Base-by-base conservation (phyloP, 1,284 basidiomycete genomes). In the Ganoderma sp. region DNA sequence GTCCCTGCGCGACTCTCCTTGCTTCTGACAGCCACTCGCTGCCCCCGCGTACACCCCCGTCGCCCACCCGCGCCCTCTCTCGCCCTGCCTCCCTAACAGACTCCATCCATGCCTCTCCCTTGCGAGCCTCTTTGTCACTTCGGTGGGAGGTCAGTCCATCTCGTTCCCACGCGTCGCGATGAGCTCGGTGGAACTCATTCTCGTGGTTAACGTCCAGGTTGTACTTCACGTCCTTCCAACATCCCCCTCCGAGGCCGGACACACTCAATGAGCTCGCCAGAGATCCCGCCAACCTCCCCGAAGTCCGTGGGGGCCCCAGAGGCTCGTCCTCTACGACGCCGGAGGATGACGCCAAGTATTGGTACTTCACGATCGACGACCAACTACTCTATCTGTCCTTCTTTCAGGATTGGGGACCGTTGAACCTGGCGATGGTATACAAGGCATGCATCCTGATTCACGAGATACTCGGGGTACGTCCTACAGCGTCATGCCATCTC, bases 391-490 rank as follows among this genome's bases (percentile, higher is more conserved):
- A 99, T 83, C 88, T 96, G 67, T 93, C 93, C 43, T 99, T 99
- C 86, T 96, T 93, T 78, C 90, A 94, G 77, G 96, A 98, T 80
- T 95, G 94, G 90, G 97, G 97, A 12, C 97, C 98, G 19, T 84
- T 97, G 69, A 98, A 98, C 79, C 86, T 97, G 50, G 91, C 93
- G 4, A 94, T 94, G 88, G 92, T 97, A 14, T 97, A 96, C 82
- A 93, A 95, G 76, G 95, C 97, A 54, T 99, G 97, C 83, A 91
- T 98, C 59, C 87, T 94, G 73, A 91, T 98, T 61, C 95, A 97
- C 77, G 92, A 95, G 77, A 86, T 96, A 66, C 85, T 97, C 42
- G 90, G 93, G 82, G 96, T 96, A 67, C 73, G 85, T 79, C 45
- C 57, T 39, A 45, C 57, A 39, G 32, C 28, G 22, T 56, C 54